These are phyloP conservation scores for Plasmodium vivax DNA, from an alignment of 169 alveolate species.

Conservation along the genomic window DNA sequence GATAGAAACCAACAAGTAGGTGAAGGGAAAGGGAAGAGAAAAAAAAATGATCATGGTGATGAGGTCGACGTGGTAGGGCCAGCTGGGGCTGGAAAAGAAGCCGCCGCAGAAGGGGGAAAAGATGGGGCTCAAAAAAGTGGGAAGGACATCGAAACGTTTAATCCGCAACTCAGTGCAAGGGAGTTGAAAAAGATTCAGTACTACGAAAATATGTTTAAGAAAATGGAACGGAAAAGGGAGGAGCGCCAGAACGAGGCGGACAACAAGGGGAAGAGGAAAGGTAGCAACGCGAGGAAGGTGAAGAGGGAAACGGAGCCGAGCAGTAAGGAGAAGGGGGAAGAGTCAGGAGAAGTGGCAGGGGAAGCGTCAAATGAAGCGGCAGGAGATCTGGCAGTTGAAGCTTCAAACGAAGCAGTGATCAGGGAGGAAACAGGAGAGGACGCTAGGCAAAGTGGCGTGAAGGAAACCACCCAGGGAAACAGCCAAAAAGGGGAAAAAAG, in stretches of 20 bases:
- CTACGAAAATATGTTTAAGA: constrained; percentile 84
- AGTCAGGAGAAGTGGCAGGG: neutral
- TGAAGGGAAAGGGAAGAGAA: constrained; percentile 23
- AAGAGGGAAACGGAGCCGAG: neutral
- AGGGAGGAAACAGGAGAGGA: neutral
- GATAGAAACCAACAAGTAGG: neutral
- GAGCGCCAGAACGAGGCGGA: constrained; percentile 31
- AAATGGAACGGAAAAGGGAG: constrained; percentile 73
- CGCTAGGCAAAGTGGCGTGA: neutral
- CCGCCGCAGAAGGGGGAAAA: neutral
- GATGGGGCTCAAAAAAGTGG: neutral
- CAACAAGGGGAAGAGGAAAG: neutral
- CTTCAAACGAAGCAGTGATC: neutral
- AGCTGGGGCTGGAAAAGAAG: neutral
- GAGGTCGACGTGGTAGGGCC: neutral
- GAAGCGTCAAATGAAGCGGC: neutral
- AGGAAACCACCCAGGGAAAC: neutral
- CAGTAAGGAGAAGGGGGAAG: neutral
- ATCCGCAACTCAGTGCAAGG: constrained; percentile 82
- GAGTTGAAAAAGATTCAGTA: constrained; percentile 82
- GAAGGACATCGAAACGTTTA: constrained; percentile 49
- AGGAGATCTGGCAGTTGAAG: neutral
- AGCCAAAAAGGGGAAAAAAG: neutral
- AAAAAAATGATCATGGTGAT: constrained; percentile 6
- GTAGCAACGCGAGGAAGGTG: neutral